phyloP scores from a whole-genome alignment of 345 rosid genomes.

The Triadica sebifera region DNA sequence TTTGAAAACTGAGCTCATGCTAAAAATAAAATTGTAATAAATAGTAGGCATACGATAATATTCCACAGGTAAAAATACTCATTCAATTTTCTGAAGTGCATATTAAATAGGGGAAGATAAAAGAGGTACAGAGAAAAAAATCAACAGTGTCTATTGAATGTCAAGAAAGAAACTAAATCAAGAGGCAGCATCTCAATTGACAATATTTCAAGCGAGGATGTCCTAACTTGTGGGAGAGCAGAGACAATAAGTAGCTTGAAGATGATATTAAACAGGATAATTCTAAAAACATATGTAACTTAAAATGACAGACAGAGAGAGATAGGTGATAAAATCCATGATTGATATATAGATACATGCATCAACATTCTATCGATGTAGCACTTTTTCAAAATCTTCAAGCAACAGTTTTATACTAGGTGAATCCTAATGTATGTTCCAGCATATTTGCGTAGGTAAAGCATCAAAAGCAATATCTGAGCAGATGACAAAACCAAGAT shows the following conservation, averaged over 20 bases:
- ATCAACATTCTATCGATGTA: background rate
- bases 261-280: background rate
- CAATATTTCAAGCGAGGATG: background rate
- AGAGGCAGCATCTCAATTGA: background rate
- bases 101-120: background rate
- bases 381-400: background rate
- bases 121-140: background rate
- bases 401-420: constrained; percentile 4
- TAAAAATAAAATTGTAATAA: background rate
- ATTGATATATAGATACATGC: background rate
- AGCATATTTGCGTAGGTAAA: background rate
- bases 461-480: too few species aligned
- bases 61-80: constrained; percentile 2
- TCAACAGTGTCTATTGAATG: background rate
- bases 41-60: background rate
- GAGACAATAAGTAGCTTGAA: background rate
- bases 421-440: constrained; percentile 7
- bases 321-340: background rate
- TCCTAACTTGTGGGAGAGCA: constrained; percentile 1
- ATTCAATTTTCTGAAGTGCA: background rate
- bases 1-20: constrained; percentile 13
- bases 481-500: background rate
- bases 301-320: background rate
- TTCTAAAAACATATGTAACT: background rate
- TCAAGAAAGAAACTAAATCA: background rate